These are phyloP conservation scores for Nannizziopsis arthrosporioides DNA, from an alignment of 2,329 filamentous ascomycete species.

Conservation along the genomic window DNA sequence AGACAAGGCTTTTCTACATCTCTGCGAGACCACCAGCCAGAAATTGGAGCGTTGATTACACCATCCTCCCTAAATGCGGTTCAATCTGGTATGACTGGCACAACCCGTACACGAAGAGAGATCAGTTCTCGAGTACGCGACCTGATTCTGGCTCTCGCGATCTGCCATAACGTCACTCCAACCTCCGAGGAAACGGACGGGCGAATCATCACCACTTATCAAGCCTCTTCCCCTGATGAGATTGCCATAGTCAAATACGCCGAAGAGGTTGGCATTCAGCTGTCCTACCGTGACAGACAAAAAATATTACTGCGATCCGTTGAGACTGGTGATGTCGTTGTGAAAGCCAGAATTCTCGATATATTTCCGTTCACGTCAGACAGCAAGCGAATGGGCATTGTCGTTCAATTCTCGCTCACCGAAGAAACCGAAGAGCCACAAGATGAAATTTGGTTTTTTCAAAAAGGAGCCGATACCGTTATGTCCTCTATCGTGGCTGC, in stretches of 20 bases:
- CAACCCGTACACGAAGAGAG: constrained; percentile 77
- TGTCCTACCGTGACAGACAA: constrained; percentile 76
- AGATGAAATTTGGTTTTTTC: constrained; percentile 93
- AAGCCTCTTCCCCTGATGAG: constrained; percentile 94
- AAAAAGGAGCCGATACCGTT: constrained; percentile 95
- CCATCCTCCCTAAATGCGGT: constrained; percentile 60
- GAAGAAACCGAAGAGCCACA: constrained; percentile 40
- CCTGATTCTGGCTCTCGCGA: constrained; percentile 76
- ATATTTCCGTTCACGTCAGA: constrained; percentile 97
- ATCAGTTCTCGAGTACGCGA: constrained; percentile 90
- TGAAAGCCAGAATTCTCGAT: constrained; percentile 79
- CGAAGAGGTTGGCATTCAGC: constrained; percentile 74
- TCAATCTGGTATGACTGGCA: constrained; percentile 45
- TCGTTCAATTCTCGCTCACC: constrained; percentile 68
- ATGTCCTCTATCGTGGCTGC: constrained; percentile 92
- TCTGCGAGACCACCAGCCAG: constrained; percentile 31
- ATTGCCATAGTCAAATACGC: constrained; percentile 97
- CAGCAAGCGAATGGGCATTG: constrained; percentile 94
- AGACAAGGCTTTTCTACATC: constrained; percentile 63
- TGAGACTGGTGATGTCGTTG: constrained; percentile 59
- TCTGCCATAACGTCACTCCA: constrained; percentile 96
- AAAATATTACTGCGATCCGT: constrained; percentile 71
- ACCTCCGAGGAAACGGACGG: constrained; percentile 76
- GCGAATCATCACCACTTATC: constrained; percentile 67
- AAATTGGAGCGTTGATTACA: constrained; percentile 51